phyloP scores from a whole-genome alignment of 169 alveolate species.

The Cystoisospora suis region DNA sequence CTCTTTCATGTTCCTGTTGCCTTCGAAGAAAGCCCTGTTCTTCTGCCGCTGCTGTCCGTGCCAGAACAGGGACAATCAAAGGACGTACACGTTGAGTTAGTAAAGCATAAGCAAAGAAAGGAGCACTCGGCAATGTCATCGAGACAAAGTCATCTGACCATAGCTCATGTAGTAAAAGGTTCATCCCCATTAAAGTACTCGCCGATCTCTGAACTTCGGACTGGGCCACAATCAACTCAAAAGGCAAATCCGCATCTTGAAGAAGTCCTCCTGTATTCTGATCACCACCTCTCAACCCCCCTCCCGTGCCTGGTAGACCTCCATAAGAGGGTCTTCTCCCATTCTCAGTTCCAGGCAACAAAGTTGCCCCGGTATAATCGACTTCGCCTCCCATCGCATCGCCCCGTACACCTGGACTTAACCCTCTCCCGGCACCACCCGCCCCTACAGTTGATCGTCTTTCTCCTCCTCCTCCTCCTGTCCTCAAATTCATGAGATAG shows the following conservation, averaged over 20 bases:
- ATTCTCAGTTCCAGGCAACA: too few species aligned
- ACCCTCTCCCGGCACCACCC: too few species aligned
- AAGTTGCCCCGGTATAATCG: too few species aligned
- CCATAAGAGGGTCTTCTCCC: not conserved
- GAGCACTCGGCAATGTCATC: conserved; percentile 52
- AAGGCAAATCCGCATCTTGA: not conserved
- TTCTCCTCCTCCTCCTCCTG: too few species aligned
- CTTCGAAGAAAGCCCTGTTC: conserved; percentile 45
- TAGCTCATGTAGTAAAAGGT: conserved; percentile 40
- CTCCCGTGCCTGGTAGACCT: not conserved
- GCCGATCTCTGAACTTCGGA: not conserved
- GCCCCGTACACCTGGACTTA: too few species aligned
- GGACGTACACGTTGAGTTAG: conserved; percentile 36
- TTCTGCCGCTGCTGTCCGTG: conserved; percentile 33
- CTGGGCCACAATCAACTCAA: not conserved
- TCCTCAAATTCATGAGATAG: too few species aligned
- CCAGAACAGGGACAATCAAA: conserved; percentile 52
- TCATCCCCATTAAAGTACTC: not conserved
- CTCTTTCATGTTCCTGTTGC: conserved; percentile 32
- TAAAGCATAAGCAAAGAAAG: conserved; percentile 38
- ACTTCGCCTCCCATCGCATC: too few species aligned
- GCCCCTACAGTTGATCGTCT: too few species aligned
- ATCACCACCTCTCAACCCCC: too few species aligned
- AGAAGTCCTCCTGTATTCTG: too few species aligned
- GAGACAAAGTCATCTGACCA: conserved; percentile 61